Evolutionary conservation across 352 stramenopile genomes (phyloP).

Genomic region (Phytophthora vignae): DNA sequence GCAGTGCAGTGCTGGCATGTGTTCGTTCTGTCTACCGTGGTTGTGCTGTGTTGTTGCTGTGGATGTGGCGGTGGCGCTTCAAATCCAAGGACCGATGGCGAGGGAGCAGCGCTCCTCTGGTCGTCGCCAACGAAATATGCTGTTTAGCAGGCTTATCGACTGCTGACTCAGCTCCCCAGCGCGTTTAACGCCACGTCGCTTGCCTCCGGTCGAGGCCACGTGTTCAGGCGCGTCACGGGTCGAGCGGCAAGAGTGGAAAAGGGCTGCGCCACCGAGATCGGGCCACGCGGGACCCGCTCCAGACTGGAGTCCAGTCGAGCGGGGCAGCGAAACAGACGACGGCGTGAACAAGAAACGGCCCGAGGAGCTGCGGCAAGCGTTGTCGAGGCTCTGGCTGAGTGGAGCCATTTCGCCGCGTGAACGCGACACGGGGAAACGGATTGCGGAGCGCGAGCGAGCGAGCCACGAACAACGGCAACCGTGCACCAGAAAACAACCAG

Average conservation of each 20-base stretch:
- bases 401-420: slow-evolving; percentile 41
- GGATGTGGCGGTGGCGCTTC: slow-evolving; percentile 1
- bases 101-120: slow-evolving; percentile 5
- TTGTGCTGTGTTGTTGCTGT: slow-evolving; percentile 23
- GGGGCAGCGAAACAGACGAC: slow-evolving; percentile 39
- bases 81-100: slow-evolving; percentile 4
- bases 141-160: slow-evolving; percentile 35
- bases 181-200: slow-evolving; percentile 33
- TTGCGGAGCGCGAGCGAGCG: slow-evolving; percentile 20
- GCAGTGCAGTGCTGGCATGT: slow-evolving; percentile 17
- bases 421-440: slow-evolving; percentile 39
- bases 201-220: slow-evolving; percentile 24
- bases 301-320: slow-evolving; percentile 10
- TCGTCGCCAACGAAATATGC: slow-evolving; percentile 30
- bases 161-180: slow-evolving; percentile 21
- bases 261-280: slow-evolving; percentile 19
- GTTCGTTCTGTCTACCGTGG: slow-evolving; percentile 13
- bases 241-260: slow-evolving; percentile 33
- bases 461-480: slow-evolving; percentile 28
- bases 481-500: slow-evolving; percentile 39
- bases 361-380: slow-evolving; percentile 15
- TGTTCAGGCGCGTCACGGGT: slow-evolving; percentile 33
- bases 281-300: slow-evolving; percentile 6
- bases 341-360: slow-evolving; percentile 43
- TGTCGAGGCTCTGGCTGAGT: slow-evolving; percentile 35